Percentiles rank a stretch among this genome's conserved stretches.
These are phyloP conservation scores for Ilex asprella DNA, from an alignment of 257 asterid genomes.

Conservation along the genomic window DNA sequence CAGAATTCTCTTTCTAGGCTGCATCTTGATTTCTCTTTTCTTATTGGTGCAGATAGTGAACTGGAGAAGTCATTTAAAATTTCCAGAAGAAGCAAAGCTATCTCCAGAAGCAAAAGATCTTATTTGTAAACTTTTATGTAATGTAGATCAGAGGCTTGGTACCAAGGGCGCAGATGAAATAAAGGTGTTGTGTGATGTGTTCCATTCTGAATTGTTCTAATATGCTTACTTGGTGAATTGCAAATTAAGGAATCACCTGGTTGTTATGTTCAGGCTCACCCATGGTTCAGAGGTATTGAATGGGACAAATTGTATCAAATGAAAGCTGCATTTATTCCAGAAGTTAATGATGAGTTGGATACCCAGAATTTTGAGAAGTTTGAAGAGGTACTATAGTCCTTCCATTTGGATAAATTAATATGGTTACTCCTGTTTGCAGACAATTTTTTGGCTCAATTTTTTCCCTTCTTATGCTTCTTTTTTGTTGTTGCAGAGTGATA, in stretches of 20 bases:
- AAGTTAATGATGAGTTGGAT: slow-evolving; percentile 89
- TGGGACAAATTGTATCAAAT: slow-evolving; percentile 84
- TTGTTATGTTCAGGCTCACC: slow-evolving; percentile 63
- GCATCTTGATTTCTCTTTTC: slow-evolving; percentile 7
- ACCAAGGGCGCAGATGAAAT: slow-evolving; percentile 90
- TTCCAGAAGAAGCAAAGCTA: slow-evolving; percentile 90
- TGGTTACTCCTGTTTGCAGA: slow-evolving; percentile 11
- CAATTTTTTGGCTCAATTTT: slow-evolving; percentile 4
- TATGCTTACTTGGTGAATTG: slow-evolving; percentile 2
- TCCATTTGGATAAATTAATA: slow-evolving; percentile 10
- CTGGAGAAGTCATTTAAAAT: slow-evolving; percentile 83
- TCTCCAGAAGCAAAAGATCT: slow-evolving; percentile 89
- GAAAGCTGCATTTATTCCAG: slow-evolving; percentile 94
- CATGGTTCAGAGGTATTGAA: slow-evolving; percentile 79
- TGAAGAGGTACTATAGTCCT: slow-evolving; percentile 55
- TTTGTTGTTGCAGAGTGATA: slow-evolving; percentile 55
- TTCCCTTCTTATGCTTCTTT: slow-evolving; percentile 12
- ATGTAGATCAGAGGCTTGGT: slow-evolving; percentile 93
- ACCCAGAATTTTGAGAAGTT: slow-evolving; percentile 98
- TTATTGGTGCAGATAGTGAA: slow-evolving; percentile 60
- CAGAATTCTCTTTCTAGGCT: not conserved
- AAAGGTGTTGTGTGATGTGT: slow-evolving; percentile 44
- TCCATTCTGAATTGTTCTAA: slow-evolving; percentile 10
- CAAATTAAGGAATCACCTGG: slow-evolving; percentile 10
- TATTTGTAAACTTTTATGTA: slow-evolving; percentile 81